phyloP scores from a whole-genome alignment of 2,329 filamentous ascomycete genomes.

The Fonsecaea monophora region DNA sequence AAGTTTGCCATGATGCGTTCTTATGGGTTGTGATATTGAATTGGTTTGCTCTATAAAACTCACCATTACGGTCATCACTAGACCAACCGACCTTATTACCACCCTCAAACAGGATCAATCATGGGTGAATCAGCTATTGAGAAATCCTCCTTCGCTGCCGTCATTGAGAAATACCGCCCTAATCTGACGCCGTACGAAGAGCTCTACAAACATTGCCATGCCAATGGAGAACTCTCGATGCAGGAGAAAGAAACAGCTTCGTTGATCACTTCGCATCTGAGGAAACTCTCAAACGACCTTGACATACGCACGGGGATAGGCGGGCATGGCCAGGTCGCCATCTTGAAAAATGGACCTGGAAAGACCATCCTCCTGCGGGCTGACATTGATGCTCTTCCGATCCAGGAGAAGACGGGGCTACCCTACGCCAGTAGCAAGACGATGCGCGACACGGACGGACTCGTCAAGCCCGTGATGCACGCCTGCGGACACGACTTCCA shows the following conservation, averaged over 20 bases:
- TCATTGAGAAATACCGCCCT: constrained; percentile 48
- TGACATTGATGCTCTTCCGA: constrained; percentile 59
- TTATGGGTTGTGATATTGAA: neutral
- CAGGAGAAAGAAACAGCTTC: constrained; percentile 62
- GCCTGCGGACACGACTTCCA: constrained; percentile 68
- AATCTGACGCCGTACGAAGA: constrained; percentile 57
- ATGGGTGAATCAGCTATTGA: constrained; percentile 2
- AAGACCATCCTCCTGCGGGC: constrained; percentile 56
- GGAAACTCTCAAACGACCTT: constrained; percentile 36
- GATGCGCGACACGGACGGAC: constrained; percentile 57
- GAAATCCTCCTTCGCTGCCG: constrained; percentile 32
- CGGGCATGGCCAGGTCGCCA: constrained; percentile 53
- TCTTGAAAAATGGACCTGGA: constrained; percentile 53
- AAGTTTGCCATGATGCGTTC: constrained; percentile 4
- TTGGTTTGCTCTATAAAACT: neutral
- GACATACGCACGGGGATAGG: constrained; percentile 55
- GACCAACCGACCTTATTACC: neutral
- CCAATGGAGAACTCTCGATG: constrained; percentile 65
- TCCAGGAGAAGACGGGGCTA: constrained; percentile 56
- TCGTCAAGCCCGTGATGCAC: constrained; percentile 65
- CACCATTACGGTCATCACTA: neutral
- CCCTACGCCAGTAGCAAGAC: constrained; percentile 56
- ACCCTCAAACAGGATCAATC: neutral
- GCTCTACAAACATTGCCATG: constrained; percentile 66
- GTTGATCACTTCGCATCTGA: constrained; percentile 54